Evolutionary conservation across 2,329 filamentous ascomycete genomes (phyloP).

Genomic region (Septoria linicola): DNA sequence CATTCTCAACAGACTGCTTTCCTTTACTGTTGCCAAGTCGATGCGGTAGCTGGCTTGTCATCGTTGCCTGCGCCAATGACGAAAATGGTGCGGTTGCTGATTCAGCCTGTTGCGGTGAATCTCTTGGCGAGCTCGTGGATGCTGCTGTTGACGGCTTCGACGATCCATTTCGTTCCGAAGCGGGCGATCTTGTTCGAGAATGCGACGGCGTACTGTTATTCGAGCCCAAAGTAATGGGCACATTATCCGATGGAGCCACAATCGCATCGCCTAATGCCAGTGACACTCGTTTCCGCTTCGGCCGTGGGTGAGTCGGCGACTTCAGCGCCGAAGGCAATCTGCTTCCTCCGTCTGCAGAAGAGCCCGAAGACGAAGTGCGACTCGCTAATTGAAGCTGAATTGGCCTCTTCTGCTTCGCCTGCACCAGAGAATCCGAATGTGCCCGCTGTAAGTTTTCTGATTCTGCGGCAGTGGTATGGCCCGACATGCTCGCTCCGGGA

Average conservation of each 20-base stretch:
- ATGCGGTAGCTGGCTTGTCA: constrained; percentile 11
- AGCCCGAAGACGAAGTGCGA: constrained; percentile 39
- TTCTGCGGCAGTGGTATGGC: not conserved
- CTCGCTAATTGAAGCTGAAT: constrained; percentile 33
- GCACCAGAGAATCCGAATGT: constrained; percentile 32
- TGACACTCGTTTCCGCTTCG: constrained; percentile 38
- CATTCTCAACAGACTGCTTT: not conserved
- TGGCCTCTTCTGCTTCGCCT: constrained; percentile 34
- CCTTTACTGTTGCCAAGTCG: not conserved
- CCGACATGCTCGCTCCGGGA: not conserved
- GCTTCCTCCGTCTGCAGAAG: constrained; percentile 34
- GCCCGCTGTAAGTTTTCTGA: constrained; percentile 23
- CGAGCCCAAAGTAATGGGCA: constrained; percentile 29
- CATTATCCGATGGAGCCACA: constrained; percentile 39
- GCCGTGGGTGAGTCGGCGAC: constrained; percentile 31
- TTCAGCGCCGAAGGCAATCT: constrained; percentile 39
- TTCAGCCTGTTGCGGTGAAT: constrained; percentile 8
- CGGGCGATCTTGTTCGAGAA: constrained; percentile 29
- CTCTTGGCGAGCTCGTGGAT: constrained; percentile 2
- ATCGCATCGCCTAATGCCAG: constrained; percentile 39
- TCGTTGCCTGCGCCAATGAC: constrained; percentile 5
- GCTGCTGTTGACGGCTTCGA: not conserved
- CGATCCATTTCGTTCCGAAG: constrained; percentile 5
- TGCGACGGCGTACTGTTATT: constrained; percentile 35
- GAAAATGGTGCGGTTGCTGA: constrained; percentile 7